phyloP scores from a whole-genome alignment of 257 asterid species.

The Orobanche coerulescens region DNA sequence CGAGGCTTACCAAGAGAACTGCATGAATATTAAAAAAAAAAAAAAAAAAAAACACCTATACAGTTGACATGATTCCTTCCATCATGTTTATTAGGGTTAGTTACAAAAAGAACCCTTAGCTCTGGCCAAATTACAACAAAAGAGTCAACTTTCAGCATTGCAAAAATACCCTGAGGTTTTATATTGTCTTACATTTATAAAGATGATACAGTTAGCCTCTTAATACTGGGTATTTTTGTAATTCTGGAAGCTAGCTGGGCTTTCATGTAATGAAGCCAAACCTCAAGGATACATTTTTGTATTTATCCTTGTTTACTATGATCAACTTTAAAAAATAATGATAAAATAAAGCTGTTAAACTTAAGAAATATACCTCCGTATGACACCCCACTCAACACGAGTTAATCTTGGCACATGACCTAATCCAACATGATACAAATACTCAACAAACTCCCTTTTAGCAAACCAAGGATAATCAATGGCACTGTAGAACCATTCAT shows the following conservation, averaged over 20 bases:
- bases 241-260: no score
- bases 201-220: no score
- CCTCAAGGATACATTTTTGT: no score
- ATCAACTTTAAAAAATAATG: no score
- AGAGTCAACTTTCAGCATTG: no score
- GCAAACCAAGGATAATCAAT: slow-evolving; percentile 97
- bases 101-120: no score
- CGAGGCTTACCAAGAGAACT: slow-evolving; percentile 98
- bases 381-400: slow-evolving; percentile 90
- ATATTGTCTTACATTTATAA: no score
- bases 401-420: slow-evolving; percentile 78
- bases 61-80: background rate
- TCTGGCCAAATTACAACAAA: no score
- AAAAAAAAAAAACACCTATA: background rate
- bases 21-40: slow-evolving; percentile 22
- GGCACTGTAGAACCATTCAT: slow-evolving; percentile 94
- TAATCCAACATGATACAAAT: slow-evolving; percentile 70
- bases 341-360: background rate
- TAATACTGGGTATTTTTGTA: no score
- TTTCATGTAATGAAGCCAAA: no score
- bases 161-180: no score
- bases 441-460: slow-evolving; percentile 83
- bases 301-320: no score
- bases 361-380: slow-evolving; percentile 60
- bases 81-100: slow-evolving; percentile 15